Conservation (phyloP, 2,329 filamentous ascomycete species). For the Hymenoscyphus linearis region DNA sequence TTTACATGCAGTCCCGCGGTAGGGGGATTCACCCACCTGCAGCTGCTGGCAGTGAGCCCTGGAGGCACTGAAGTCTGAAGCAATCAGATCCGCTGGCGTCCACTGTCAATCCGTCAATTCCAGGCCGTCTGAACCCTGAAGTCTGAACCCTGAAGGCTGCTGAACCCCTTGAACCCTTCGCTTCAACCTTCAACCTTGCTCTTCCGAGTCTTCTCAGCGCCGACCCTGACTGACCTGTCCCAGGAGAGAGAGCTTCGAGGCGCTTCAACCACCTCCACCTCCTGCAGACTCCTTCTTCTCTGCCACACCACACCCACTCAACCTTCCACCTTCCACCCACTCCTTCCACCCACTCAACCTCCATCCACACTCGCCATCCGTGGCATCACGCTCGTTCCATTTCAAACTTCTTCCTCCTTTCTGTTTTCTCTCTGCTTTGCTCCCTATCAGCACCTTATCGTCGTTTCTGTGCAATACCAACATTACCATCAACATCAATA, state of each 20-base stretch:
- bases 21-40: background rate
- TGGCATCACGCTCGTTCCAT: slow-evolving; percentile 7
- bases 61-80: background rate
- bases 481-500: background rate
- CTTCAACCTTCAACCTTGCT: no score
- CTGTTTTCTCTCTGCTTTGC: slow-evolving; percentile 1
- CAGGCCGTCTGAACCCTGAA: no score
- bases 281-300: background rate
- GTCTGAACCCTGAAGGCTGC: no score
- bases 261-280: background rate
- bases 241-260: background rate
- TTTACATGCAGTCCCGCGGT: background rate
- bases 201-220: background rate
- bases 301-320: background rate
- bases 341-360: background rate
- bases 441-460: background rate
- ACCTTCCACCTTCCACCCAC: background rate
- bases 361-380: slow-evolving; percentile 3
- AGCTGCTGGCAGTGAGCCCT: background rate
- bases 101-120: no score
- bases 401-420: slow-evolving; percentile 6
- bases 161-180: no score
- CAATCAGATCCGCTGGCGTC: no score
- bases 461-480: background rate
- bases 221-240: background rate